phyloP scores from a whole-genome alignment of 441 rosid genomes.

The Syzygium syzygioides region DNA sequence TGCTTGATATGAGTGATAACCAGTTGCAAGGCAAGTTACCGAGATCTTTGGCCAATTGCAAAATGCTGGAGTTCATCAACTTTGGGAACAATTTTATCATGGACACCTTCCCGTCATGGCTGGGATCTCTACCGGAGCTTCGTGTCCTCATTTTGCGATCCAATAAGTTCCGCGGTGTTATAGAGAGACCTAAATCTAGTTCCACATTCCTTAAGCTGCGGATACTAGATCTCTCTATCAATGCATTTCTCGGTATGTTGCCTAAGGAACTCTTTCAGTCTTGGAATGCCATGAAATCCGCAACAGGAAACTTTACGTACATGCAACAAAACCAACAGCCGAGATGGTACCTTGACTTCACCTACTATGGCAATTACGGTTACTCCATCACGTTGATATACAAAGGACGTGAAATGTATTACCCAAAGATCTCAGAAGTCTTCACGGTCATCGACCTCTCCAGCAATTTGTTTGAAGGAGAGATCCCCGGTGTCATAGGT shows the following conservation, averaged over 20 bases:
- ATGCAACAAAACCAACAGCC: no score
- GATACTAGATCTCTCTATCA: not conserved
- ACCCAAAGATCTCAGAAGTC: not conserved
- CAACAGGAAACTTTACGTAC: not conserved
- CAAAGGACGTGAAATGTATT: not conserved
- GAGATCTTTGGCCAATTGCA: not conserved
- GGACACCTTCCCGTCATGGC: not conserved
- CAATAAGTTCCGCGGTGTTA: not conserved
- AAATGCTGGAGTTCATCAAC: not conserved
- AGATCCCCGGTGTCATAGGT: not conserved
- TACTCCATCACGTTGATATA: not conserved
- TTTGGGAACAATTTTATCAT: not conserved
- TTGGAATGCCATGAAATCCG: not conserved
- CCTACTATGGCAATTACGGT: not conserved
- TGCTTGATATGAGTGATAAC: not conserved
- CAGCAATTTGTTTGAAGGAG: not conserved
- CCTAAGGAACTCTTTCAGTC: not conserved
- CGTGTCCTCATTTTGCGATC: not conserved
- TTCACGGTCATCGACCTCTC: not conserved
- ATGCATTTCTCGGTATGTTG: not conserved
- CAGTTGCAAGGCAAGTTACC: not conserved
- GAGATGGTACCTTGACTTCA: rapidly evolving
- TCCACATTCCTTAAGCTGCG: not conserved
- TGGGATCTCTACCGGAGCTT: not conserved
- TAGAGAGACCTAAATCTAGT: not conserved